A percentile compares a stretch with the other conserved stretches of the same genome.
Evolutionary conservation across 768 basidiomycete species (phyloP).

Genomic region (Tubosaeta sp.): DNA sequence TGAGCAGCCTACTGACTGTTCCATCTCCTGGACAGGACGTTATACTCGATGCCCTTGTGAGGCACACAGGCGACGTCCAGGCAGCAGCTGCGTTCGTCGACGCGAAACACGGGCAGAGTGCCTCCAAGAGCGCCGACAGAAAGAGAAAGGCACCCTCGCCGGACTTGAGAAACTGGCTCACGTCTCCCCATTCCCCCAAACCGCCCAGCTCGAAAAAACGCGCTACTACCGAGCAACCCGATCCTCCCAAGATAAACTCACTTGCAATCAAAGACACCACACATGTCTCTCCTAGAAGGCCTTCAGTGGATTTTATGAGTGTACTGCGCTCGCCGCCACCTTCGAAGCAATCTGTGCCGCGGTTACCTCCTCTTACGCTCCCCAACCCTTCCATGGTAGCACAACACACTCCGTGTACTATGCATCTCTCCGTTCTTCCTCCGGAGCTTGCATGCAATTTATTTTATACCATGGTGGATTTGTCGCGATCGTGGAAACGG

Average conservation of each 20-base stretch:
- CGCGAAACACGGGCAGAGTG: constrained; percentile 11
- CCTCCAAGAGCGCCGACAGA: constrained; percentile 9
- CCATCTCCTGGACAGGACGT: constrained; percentile 33
- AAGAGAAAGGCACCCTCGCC: constrained; percentile 49
- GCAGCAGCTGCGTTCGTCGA: constrained; percentile 43
- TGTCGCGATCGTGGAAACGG: constrained; percentile 58
- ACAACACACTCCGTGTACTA: constrained; percentile 68
- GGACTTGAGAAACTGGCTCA: constrained; percentile 56
- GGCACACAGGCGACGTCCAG: constrained; percentile 53
- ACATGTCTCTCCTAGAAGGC: constrained; percentile 25
- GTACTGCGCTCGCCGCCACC: constrained; percentile 50
- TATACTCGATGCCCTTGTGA: constrained; percentile 57
- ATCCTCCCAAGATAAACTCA: neutral
- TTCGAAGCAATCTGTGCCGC: constrained; percentile 29
- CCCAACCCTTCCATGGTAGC: constrained; percentile 60
- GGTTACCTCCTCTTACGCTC: constrained; percentile 59
- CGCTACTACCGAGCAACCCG: constrained; percentile 1
- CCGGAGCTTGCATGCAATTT: constrained; percentile 70
- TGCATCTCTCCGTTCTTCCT: constrained; percentile 67
- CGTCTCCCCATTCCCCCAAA: constrained; percentile 16
- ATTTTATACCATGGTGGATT: constrained; percentile 67
- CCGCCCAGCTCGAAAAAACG: constrained; percentile 19
- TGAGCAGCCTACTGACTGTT: constrained; percentile 51
- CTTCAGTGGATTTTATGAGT: constrained; percentile 46
- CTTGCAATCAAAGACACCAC: constrained; percentile 17